Evolutionary conservation across 225 moss, liverwort and hornwort species (phyloP), one percentile per base, ranked within the genome.

Genomic region (Straminergon stramineum): DNA sequence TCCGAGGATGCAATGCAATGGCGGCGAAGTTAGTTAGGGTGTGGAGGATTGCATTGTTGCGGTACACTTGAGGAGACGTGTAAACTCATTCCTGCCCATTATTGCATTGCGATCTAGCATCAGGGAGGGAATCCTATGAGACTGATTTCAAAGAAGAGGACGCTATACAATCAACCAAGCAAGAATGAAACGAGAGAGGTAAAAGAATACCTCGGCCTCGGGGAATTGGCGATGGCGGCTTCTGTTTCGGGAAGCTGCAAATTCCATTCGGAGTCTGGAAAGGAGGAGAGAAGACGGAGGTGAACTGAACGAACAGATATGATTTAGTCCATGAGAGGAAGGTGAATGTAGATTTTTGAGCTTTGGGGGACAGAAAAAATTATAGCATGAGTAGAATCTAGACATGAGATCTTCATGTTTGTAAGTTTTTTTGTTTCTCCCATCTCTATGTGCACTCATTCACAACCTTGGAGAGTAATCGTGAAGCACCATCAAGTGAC

Each of bases 341-440:
- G 32, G 21, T 34, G 13, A 7, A 21, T 53, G 9, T 35, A 22
- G 78, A 78, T 79, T 55, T 55, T 56, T 56, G 16, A 57, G 35
- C 3, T 52, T 77, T 14, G 8, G 6, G 0, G 5, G 55, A 9
- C 9, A 23, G 5, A 37, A 23, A 23, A 37, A 55, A 78, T 37
- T 37, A 37, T 13, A 24, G 23, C 6, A 15, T 9, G 55, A 35
- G 4, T 35, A 78, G 9, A 78, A 55, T 55, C 5, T 9, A 78
- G 5, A 55, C 22, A 78, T 34, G 3, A 9, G 0, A 55, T 55
- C 4, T 55, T 37, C 3, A 37, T 22, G 10, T 35, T 22, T 55
- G 15, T 0, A 12, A 12, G 7, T 2, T 55, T 10, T 21, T 23
- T 35, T 0, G 9, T 76, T 21, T 23, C 15, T 23, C 2, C 7